Evolutionary conservation across 345 rosid genomes (phyloP).

Genomic region (Bretschneidera sinensis): DNA sequence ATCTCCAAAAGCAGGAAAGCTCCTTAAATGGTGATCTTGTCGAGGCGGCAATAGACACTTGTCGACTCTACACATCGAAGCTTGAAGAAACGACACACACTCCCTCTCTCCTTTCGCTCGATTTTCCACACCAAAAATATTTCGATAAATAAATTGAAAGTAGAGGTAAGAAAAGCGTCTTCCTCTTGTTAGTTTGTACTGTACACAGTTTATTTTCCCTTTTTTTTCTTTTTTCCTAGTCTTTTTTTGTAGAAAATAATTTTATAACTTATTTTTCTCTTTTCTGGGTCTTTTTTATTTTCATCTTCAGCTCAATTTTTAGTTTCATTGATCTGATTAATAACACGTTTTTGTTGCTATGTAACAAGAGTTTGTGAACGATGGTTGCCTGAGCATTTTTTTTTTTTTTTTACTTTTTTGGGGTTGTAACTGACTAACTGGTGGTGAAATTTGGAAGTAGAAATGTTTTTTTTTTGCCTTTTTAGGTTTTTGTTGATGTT

Average conservation of each 20-base stretch:
- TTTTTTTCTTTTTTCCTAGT: not conserved
- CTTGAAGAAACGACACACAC: constrained; percentile 30
- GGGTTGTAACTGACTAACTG: too few species aligned
- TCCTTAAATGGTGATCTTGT: constrained; percentile 72
- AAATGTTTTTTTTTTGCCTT: not conserved
- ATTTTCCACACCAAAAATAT: constrained; percentile 15
- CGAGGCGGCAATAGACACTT: constrained; percentile 62
- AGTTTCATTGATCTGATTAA: too few species aligned
- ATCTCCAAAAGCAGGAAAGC: not conserved
- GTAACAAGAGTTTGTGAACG: too few species aligned
- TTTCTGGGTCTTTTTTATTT: not conserved
- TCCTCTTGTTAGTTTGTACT: not conserved
- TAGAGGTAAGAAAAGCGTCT: constrained; percentile 21
- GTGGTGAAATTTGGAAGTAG: not conserved
- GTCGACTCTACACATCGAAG: constrained; percentile 51
- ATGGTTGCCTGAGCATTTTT: not conserved
- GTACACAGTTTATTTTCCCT: not conserved
- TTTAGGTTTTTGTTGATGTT: not conserved
- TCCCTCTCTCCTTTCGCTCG: constrained; percentile 17
- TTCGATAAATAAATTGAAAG: constrained; percentile 3
- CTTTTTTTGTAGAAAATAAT: not conserved
- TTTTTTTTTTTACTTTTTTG: too few species aligned
- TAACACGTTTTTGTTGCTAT: too few species aligned
- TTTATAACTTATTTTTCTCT: too few species aligned
- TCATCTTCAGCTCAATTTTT: not conserved